Evolutionary conservation across 2,329 filamentous ascomycete species (phyloP), one percentile per base, ranked within the genome.

Genomic region (Nigrospora sphaerica): DNA sequence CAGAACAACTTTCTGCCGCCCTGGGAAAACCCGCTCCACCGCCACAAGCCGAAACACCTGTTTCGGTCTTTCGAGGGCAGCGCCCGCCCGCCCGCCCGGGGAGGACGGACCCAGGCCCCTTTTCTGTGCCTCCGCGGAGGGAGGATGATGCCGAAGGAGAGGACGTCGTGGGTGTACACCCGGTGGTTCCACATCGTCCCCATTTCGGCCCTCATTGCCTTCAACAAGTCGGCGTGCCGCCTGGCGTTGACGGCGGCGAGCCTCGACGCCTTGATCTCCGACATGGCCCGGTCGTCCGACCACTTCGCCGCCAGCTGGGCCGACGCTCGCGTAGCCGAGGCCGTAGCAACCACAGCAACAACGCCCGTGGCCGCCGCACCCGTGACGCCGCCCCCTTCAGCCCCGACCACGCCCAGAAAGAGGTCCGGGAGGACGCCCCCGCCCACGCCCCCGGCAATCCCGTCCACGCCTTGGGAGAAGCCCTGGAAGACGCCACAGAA

Each of bases 61-160:
- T 68, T 67, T 45, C 60, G 61, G 1, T 57, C 63, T 13, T 65
- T 67, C 37, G 16, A 32, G 3, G 64, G 63, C 18, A 62, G 58
- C 0, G 52, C 44, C 17, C 53, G 41, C 4, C 54, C 56, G 1
- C 46, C 47, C 16, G 9, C 39, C 17, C 23, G 23, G 7, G 23
- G 7, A 5, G 10, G 2, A 9, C 6, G 7, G 23, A 10, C 23
- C 23, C 19, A 46, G 2, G 42, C 46, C 28, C 11, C 33, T 0
- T 41, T 49, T 19, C 63, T 67, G 9, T 32, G 44, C 7, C 62
- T 67, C 7, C 52, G 52, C 12, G 49, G 48, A 10, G 52, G 49
- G 7, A 44, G 46, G 19, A 1, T 3, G 14, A 58, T 58, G 49
- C 60, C 58, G 7, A 62, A 62, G 47, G 31, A 36, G 1, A 44